Base-by-base conservation (phyloP, 371 early-diverging fungal species). In the Umbelopsis sp. region DNA sequence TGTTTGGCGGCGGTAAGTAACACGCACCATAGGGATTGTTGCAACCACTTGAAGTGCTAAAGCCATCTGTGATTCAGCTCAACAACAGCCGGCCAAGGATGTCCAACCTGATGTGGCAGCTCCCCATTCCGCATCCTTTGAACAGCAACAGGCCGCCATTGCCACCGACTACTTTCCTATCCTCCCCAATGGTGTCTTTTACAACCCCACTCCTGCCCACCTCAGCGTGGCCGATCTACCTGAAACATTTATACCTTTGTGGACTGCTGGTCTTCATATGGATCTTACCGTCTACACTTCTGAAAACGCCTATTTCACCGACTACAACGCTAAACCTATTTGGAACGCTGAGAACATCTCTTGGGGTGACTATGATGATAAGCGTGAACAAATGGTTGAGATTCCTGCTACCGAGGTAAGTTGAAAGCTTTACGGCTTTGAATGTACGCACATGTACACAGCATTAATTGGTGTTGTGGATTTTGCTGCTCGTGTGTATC, bases 291-390 rank as follows among this genome's bases (percentile, higher is more conserved):
- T 90, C 6, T 90, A 84, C 63, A 68, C 87, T 0, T 82, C 77
- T 20, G 87, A 88, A 65, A 68, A 86, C 9, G 78, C 79, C 18
- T 80, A 85, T 41, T 91, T 91, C 66, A 73, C 50, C 0, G 74
- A 84, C 44, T 89, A 87, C 63, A 57, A 77, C 7, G 69, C 71
- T 35, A 71, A 72, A 44, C 86, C 90, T 48, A 78, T 86, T 35
- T 91, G 87, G 88, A 77, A 85, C 46, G 80, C 88, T 14, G 50
- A 75, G 16, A 76, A 82, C 50, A 79, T 94, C 35, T 68, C 67
- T n/a, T 85, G 87, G 51, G 91, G 91, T 4, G 81, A 89, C 53
- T 79, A 80, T 67, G 74, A 76, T 63, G 90, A 89, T 68, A 52
- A 76, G 67, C 66, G 82, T 81, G 63, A 76, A 78, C 65, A 74